Conservation (phyloP, 2,329 filamentous ascomycete genomes). For the Gaeumannomyces tritici region DNA sequence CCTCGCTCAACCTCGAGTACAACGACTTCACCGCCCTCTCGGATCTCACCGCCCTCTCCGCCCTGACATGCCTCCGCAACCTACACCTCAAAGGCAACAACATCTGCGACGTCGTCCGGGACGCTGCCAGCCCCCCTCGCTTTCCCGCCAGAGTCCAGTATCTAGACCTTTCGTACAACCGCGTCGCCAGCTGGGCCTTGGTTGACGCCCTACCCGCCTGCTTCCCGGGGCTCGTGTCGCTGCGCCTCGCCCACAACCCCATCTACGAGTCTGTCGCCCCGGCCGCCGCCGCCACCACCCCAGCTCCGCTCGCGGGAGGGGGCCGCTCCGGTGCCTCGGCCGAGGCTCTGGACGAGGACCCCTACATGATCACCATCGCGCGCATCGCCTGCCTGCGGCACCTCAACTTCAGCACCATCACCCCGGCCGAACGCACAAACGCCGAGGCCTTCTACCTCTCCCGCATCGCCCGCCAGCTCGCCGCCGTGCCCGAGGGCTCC, state of each 20-base stretch:
- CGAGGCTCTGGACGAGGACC: slow-evolving; percentile 51
- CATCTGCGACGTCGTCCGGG: slow-evolving; percentile 37
- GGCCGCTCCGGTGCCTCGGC: slow-evolving; percentile 14
- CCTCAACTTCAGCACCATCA: slow-evolving; percentile 68
- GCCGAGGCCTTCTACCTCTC: slow-evolving; percentile 92
- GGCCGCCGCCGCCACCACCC: neutral
- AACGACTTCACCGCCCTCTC: slow-evolving; percentile 56
- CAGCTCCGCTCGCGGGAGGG: neutral
- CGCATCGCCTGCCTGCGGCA: slow-evolving; percentile 57
- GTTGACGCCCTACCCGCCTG: slow-evolving; percentile 56
- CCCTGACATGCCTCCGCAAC: slow-evolving; percentile 42
- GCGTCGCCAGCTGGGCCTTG: slow-evolving; percentile 60
- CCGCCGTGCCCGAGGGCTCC: slow-evolving; percentile 41
- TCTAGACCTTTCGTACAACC: slow-evolving; percentile 67
- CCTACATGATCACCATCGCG: slow-evolving; percentile 80
- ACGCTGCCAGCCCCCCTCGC: slow-evolving; percentile 24
- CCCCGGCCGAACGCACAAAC: slow-evolving; percentile 66
- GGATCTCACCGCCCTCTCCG: slow-evolving; percentile 44
- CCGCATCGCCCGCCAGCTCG: slow-evolving; percentile 68
- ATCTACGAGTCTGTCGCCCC: slow-evolving; percentile 47
- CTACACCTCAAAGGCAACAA: slow-evolving; percentile 70
- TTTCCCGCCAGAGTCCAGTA: slow-evolving; percentile 50
- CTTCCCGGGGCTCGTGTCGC: slow-evolving; percentile 64
- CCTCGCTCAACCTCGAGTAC: slow-evolving; percentile 59
- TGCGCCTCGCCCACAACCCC: slow-evolving; percentile 81